phyloP scores from a whole-genome alignment of 2,329 filamentous ascomycete genomes.

The Verticillium nonalfalfae region DNA sequence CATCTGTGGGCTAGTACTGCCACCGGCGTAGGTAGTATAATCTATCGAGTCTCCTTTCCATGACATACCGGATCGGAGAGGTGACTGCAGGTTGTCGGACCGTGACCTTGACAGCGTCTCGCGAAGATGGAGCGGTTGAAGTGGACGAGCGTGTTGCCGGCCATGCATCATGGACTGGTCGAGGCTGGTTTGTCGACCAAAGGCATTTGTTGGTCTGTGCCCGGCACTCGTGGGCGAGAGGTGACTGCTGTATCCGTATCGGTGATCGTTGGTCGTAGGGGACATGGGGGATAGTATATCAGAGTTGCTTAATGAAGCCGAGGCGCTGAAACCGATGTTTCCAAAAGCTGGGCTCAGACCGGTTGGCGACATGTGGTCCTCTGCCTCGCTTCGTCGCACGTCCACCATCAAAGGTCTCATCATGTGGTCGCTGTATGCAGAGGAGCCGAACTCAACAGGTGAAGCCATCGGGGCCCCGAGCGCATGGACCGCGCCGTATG shows the following conservation, averaged over 20 bases:
- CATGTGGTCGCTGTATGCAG: slow-evolving; percentile 52
- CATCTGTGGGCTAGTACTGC: slow-evolving; percentile 38
- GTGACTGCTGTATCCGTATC: slow-evolving; percentile 46
- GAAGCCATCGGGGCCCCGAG: slow-evolving; percentile 41
- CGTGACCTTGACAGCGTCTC: slow-evolving; percentile 51
- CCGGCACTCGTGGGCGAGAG: slow-evolving; percentile 32
- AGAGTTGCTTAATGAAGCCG: slow-evolving; percentile 40
- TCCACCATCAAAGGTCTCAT: slow-evolving; percentile 65
- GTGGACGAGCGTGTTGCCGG: slow-evolving; percentile 39
- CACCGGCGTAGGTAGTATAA: slow-evolving; percentile 44
- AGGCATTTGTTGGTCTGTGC: slow-evolving; percentile 45
- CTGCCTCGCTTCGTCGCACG: slow-evolving; percentile 55
- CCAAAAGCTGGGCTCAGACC: slow-evolving; percentile 63
- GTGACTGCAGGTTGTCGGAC: slow-evolving; percentile 52
- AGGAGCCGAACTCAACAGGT: slow-evolving; percentile 39
- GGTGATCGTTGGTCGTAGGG: slow-evolving; percentile 41
- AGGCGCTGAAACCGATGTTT: slow-evolving; percentile 56
- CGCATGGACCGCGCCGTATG: slow-evolving; percentile 55
- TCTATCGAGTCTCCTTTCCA: slow-evolving; percentile 57
- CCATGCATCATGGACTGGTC: slow-evolving; percentile 33
- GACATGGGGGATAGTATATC: slow-evolving; percentile 55
- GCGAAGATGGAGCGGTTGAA: slow-evolving; percentile 53
- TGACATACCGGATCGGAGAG: slow-evolving; percentile 53
- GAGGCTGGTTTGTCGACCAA: slow-evolving; percentile 40
- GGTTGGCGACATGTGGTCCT: slow-evolving; percentile 61